phyloP scores from a whole-genome alignment of 345 rosid genomes.

The Eucalyptus viminalis region DNA sequence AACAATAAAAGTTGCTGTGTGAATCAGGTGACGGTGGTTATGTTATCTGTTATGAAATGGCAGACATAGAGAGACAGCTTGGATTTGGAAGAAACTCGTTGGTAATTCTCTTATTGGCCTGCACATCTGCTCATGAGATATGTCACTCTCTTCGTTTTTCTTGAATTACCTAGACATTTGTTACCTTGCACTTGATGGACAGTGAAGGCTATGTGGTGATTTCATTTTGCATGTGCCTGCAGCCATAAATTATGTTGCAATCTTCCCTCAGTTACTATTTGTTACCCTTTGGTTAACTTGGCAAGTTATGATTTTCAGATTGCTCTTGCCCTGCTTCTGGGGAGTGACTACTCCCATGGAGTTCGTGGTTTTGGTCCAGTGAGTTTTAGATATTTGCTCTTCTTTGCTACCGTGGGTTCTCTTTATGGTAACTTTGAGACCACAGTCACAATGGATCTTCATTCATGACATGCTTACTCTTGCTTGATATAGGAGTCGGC shows the following conservation, averaged over 20 bases:
- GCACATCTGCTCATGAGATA: not conserved
- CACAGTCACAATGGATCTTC: not conserved
- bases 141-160: not conserved
- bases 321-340: slow-evolving; percentile 76
- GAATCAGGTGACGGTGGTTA: slow-evolving; percentile 79
- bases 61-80: slow-evolving; percentile 64
- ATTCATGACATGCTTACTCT: not conserved
- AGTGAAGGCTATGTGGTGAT: not conserved
- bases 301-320: slow-evolving; percentile 24
- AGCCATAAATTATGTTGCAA: not conserved
- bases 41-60: slow-evolving; percentile 87
- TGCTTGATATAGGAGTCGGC: slow-evolving; percentile 57
- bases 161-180: not conserved
- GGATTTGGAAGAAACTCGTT: slow-evolving; percentile 88
- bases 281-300: not conserved
- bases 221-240: not conserved
- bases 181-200: not conserved
- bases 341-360: slow-evolving; percentile 82
- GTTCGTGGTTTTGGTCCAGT: slow-evolving; percentile 82
- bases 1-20: not conserved
- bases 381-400: slow-evolving; percentile 10
- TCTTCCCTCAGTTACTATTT: not conserved
- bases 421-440: not conserved
- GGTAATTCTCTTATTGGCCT: slow-evolving; percentile 30
- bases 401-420: not conserved